Evolutionary conservation across 169 alveolate genomes (phyloP).

Genomic region (Babesia ovata): DNA sequence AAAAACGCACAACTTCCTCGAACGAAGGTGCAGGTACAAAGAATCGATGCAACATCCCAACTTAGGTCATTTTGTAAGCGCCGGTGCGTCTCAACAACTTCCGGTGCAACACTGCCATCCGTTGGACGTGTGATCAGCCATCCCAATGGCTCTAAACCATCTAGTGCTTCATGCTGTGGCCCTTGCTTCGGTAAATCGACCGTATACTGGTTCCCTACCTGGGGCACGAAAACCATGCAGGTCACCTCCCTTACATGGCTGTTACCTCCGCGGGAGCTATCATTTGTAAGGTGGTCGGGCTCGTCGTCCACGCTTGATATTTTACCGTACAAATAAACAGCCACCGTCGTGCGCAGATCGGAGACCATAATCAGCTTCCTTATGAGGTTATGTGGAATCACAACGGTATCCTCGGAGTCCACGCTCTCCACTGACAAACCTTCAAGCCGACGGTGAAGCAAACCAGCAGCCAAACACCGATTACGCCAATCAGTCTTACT

Average conservation of each 20-base stretch:
- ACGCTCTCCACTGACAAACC: slow-evolving; percentile 90
- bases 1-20: slow-evolving; percentile 97
- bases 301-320: slow-evolving; percentile 47
- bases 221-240: slow-evolving; percentile 96
- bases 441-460: slow-evolving; percentile 94
- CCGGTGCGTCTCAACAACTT: slow-evolving; percentile 77
- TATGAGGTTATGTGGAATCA: slow-evolving; percentile 97
- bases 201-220: slow-evolving; percentile 94
- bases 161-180: slow-evolving; percentile 92
- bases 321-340: slow-evolving; percentile 95
- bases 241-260: slow-evolving; percentile 86
- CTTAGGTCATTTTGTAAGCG: slow-evolving; percentile 67
- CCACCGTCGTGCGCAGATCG: slow-evolving; percentile 97
- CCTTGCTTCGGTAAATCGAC: slow-evolving; percentile 89
- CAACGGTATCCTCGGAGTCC: slow-evolving; percentile 87
- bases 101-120: slow-evolving; percentile 85
- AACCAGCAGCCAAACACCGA: slow-evolving; percentile 97
- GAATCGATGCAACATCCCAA: slow-evolving; percentile 48
- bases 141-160: slow-evolving; percentile 96
- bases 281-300: not conserved
- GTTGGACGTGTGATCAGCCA: slow-evolving; percentile 97
- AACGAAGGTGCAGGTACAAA: slow-evolving; percentile 90
- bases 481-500: slow-evolving; percentile 99
- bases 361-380: slow-evolving; percentile 95
- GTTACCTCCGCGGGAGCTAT: slow-evolving; percentile 56